Percentiles rank a stretch among this genome's conserved stretches.
Evolutionary conservation across 371 early-diverging fungal species (phyloP).

Genomic region (Mortierella sp.): DNA sequence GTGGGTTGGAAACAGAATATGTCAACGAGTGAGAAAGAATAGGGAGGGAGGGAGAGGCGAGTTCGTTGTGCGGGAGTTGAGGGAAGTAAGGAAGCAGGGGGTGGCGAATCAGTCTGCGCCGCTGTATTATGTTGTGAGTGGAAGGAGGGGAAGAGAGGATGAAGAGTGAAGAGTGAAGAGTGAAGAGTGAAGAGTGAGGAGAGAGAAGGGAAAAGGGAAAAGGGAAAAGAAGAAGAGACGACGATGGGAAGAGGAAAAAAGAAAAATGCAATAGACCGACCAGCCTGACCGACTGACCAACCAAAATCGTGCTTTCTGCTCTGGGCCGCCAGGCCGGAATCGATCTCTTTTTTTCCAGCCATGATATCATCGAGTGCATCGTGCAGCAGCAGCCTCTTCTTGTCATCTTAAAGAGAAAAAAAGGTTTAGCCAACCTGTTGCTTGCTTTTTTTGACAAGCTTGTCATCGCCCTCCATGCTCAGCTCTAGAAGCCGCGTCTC

Average conservation of each 20-base stretch:
- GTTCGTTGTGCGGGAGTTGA: background rate
- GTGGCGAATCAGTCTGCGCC: too few species aligned
- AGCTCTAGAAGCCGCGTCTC: slow-evolving; percentile 9
- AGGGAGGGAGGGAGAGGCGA: background rate
- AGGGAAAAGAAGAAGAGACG: slow-evolving; percentile 2
- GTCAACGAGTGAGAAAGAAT: background rate
- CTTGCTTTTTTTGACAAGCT: background rate
- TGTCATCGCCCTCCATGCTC: background rate
- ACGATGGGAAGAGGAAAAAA: background rate
- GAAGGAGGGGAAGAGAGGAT: background rate
- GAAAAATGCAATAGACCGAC: background rate
- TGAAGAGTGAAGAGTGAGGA: background rate
- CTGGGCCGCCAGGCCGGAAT: slow-evolving; percentile 6
- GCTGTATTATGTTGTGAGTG: background rate
- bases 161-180: background rate
- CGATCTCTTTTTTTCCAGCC: background rate
- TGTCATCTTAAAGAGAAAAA: background rate
- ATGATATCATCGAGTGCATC: background rate
- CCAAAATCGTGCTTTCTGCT: background rate
- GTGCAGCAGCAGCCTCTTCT: background rate
- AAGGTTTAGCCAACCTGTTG: background rate
- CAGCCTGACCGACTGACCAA: slow-evolving; percentile 12
- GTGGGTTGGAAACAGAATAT: background rate
- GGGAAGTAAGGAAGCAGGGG: background rate
- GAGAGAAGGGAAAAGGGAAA: slow-evolving; percentile 16